phyloP scores from a whole-genome alignment of 345 rosid genomes.

The Microthlaspi erraticum region DNA sequence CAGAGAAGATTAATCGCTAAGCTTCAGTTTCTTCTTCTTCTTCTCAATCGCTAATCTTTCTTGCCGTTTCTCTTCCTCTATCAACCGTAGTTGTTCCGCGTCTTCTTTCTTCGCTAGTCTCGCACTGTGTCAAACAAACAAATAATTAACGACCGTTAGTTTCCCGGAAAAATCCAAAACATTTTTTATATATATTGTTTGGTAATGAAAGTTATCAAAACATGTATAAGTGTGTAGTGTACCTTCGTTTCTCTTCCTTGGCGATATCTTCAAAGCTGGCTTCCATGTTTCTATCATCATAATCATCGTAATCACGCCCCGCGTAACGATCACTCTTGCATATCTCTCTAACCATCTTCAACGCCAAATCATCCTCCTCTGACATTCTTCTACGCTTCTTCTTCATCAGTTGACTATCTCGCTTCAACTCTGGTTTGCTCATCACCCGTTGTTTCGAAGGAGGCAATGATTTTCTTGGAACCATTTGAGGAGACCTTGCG shows the following conservation, averaged over 20 bases:
- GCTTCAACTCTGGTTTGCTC: slow-evolving; percentile 1
- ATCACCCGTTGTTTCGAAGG: slow-evolving; percentile 51
- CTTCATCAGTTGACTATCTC: slow-evolving; percentile 36
- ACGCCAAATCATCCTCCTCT: slow-evolving; percentile 50
- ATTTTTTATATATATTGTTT: not conserved
- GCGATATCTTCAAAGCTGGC: slow-evolving; percentile 71
- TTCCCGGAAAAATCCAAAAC: not conserved
- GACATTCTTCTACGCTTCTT: slow-evolving; percentile 49
- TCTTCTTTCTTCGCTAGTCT: slow-evolving; percentile 67
- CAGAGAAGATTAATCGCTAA: slow-evolving; percentile 38
- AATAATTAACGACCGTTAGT: slow-evolving; percentile 9
- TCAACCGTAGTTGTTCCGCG: slow-evolving; percentile 64
- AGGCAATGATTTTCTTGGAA: slow-evolving; percentile 25
- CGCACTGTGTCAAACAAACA: slow-evolving; percentile 54
- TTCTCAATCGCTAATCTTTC: slow-evolving; percentile 53
- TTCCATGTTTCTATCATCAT: slow-evolving; percentile 67
- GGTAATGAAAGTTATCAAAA: not conserved
- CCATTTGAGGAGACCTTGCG: not conserved
- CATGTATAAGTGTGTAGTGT: slow-evolving; percentile 1
- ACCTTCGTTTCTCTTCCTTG: slow-evolving; percentile 83
- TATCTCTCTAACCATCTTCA: slow-evolving; percentile 59
- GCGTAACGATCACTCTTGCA: slow-evolving; percentile 40
- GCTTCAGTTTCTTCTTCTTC: slow-evolving; percentile 52
- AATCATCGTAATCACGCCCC: slow-evolving; percentile 46
- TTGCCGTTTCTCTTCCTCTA: slow-evolving; percentile 71